These are phyloP conservation scores for Crithidia sp. DNA, from an alignment of 208 protist species.

Conservation along the genomic window DNA sequence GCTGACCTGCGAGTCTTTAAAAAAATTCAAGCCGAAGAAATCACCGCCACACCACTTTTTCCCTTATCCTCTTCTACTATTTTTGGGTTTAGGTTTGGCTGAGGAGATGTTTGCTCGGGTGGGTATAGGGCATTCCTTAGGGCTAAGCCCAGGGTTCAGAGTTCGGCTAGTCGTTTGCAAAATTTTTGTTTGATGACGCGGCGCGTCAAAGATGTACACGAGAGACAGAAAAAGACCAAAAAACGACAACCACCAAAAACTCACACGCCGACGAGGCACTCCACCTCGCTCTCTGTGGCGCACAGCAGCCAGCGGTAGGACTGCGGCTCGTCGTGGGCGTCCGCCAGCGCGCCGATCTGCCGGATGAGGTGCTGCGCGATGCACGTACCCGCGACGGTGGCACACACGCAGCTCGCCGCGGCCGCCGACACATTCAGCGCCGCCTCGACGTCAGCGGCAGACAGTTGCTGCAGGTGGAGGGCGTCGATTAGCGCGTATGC, in stretches of 20 bases:
- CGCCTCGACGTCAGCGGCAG: constrained; percentile 26
- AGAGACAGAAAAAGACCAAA: not conserved
- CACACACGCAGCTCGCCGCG: constrained; percentile 25
- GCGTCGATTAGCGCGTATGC: constrained; percentile 30
- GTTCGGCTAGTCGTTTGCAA: too few species aligned
- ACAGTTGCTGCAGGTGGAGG: constrained; percentile 41
- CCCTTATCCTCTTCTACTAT: too few species aligned
- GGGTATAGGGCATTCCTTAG: too few species aligned
- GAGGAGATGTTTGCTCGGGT: too few species aligned
- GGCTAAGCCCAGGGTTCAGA: too few species aligned
- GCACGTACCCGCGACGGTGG: constrained; percentile 50
- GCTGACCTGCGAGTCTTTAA: not conserved
- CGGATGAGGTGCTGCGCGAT: constrained; percentile 55
- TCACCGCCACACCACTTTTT: too few species aligned
- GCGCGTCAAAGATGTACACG: too few species aligned
- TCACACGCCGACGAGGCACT: constrained; percentile 31
- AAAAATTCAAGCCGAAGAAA: not conserved
- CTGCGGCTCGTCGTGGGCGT: constrained; percentile 13
- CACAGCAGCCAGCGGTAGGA: constrained; percentile 30
- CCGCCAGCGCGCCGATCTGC: constrained; percentile 16
- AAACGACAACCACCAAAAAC: not conserved
- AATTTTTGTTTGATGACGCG: too few species aligned
- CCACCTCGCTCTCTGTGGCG: constrained; percentile 24
- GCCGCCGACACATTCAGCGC: not conserved
- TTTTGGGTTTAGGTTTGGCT: too few species aligned